These are phyloP conservation scores for Volvox carteri DNA, from an alignment of 163 green algal genomes.

Conservation along the genomic window DNA sequence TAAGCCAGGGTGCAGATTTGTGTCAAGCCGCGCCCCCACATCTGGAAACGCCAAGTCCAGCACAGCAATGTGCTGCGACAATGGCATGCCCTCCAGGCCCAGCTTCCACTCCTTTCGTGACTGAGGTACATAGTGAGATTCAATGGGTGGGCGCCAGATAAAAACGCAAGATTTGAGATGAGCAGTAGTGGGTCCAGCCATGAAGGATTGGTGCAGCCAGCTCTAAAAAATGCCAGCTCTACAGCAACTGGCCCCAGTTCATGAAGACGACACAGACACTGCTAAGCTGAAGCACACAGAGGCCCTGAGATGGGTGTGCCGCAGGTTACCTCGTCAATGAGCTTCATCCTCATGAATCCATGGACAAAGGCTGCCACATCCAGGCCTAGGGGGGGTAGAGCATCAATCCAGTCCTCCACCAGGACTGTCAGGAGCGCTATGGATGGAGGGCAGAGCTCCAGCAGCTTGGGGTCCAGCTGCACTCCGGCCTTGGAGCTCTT, in stretches of 20 bases:
- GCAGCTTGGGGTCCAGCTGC: slow-evolving; percentile 21
- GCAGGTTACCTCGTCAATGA: slow-evolving; percentile 18
- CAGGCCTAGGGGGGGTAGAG: neutral
- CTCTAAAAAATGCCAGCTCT: too few relatives aligned
- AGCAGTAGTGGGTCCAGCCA: neutral
- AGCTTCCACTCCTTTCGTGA: slow-evolving; percentile 26
- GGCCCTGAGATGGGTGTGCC: neutral
- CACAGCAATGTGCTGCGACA: neutral
- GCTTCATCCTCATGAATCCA: too few relatives aligned
- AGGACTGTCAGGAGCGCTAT: slow-evolving; percentile 9
- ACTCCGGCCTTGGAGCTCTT: neutral
- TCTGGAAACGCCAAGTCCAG: slow-evolving; percentile 9
- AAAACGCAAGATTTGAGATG: neutral
- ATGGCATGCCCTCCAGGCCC: too few relatives aligned
- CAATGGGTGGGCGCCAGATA: too few relatives aligned
- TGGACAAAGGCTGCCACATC: neutral
- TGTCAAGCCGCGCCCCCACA: neutral
- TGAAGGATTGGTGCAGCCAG: neutral
- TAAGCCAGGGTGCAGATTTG: slow-evolving; percentile 11
- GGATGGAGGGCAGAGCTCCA: slow-evolving; percentile 19
- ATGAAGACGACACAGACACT: neutral
- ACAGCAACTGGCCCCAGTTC: neutral
- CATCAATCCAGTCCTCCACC: neutral
- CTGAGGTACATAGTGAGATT: slow-evolving; percentile 10
- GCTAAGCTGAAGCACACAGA: neutral